phyloP scores from a whole-genome alignment of 2,329 filamentous ascomycete species.

The Trichoderma sp. region DNA sequence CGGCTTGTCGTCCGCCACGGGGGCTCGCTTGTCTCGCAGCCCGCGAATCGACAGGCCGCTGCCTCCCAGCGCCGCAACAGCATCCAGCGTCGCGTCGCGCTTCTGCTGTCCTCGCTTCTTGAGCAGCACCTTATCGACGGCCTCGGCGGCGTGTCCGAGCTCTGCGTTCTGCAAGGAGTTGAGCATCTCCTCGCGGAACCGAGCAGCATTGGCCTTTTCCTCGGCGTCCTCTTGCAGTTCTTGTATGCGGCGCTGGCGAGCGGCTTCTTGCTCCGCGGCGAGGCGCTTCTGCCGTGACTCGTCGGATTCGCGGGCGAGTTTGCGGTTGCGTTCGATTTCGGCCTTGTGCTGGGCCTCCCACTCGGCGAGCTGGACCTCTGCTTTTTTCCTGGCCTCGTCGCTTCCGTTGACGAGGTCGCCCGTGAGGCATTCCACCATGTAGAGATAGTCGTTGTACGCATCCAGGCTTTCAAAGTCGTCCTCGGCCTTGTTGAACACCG shows the following conservation, averaged over 20 bases:
- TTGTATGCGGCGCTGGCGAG: conserved; percentile 59
- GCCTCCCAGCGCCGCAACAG: conserved; percentile 29
- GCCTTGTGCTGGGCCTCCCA: conserved; percentile 75
- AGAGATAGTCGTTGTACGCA: conserved; percentile 91
- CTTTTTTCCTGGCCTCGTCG: conserved; percentile 59
- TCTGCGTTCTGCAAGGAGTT: conserved; percentile 66
- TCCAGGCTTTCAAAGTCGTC: conserved; percentile 86
- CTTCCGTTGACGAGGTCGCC: conserved; percentile 79
- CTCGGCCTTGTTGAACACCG: conserved; percentile 83
- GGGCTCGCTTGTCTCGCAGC: conserved; percentile 62
- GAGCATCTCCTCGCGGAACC: conserved; percentile 68
- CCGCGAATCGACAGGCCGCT: conserved; percentile 70
- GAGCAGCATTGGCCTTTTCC: conserved; percentile 64
- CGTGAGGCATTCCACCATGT: conserved; percentile 86
- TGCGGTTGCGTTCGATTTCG: conserved; percentile 64
- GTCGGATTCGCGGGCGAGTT: conserved; percentile 57
- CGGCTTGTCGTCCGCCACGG: conserved; percentile 61
- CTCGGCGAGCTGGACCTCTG: conserved; percentile 49
- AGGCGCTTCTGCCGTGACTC: conserved; percentile 56
- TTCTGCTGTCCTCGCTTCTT: conserved; percentile 68
- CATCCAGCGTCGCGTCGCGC: conserved; percentile 41
- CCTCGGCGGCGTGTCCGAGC: conserved; percentile 59
- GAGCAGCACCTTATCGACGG: conserved; percentile 63
- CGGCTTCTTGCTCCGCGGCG: conserved; percentile 67
- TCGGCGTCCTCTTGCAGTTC: conserved; percentile 70